Evolutionary conservation across 2,329 filamentous ascomycete genomes (phyloP).

Genomic region (Ophiocordyceps australis): DNA sequence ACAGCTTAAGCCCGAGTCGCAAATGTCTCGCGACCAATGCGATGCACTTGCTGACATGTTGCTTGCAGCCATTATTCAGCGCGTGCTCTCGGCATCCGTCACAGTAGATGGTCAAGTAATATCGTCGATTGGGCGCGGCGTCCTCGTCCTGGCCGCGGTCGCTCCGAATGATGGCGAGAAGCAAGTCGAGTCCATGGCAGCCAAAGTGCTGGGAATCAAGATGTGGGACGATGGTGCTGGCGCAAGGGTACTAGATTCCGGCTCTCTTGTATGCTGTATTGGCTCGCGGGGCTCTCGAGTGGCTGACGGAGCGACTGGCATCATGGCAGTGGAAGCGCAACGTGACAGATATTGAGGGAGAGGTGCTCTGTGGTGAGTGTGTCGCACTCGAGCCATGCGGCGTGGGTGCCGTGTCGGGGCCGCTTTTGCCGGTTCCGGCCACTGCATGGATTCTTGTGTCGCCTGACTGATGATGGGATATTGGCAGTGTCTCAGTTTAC

Average conservation of each 20-base stretch:
- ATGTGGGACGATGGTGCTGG: conserved; percentile 76
- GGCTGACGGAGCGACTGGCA: too few relatives aligned
- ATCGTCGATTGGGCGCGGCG: conserved; percentile 76
- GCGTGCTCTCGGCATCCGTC: conserved; percentile 88
- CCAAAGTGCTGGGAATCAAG: conserved; percentile 76
- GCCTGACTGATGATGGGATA: neutral
- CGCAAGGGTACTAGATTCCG: conserved; percentile 30
- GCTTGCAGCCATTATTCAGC: conserved; percentile 64
- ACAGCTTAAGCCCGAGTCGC: too few relatives aligned
- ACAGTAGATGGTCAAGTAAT: conserved; percentile 82
- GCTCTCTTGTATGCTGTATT: too few relatives aligned
- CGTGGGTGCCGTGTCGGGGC: too few relatives aligned
- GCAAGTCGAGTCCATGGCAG: conserved; percentile 67
- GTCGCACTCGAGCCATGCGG: neutral
- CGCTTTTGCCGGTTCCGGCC: too few relatives aligned
- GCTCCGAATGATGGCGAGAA: conserved; percentile 80
- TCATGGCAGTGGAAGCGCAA: conserved; percentile 85
- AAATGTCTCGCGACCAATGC: too few relatives aligned
- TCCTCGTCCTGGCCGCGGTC: conserved; percentile 83
- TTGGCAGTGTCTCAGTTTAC: conserved; percentile 89
- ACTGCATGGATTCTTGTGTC: too few relatives aligned
- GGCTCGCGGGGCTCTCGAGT: too few relatives aligned
- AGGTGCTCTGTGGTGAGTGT: conserved; percentile 72
- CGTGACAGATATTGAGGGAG: conserved; percentile 75
- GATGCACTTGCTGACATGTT: too few relatives aligned